Evolutionary conservation across 345 rosid genomes (phyloP), one percentile per base, ranked within the genome.

Genomic region (Gossypium ekmanianum): DNA sequence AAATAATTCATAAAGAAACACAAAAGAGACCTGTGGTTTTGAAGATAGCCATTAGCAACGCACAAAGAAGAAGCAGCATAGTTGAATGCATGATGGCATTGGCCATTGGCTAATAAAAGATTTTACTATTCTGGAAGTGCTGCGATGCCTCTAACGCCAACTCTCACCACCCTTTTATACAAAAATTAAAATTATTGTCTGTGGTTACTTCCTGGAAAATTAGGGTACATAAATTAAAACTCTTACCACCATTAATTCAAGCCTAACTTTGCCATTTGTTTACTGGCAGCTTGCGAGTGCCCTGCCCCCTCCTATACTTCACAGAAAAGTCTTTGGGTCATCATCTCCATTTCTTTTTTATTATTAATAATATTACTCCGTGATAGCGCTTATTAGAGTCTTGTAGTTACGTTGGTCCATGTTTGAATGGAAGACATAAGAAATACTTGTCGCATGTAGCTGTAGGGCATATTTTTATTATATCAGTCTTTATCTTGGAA

Each of bases 71-170:
- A 0, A 67, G 39, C 24, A 59, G 54, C 11, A 44, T 11, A 20
- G 18, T 67, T 11, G 71, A 67, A 45, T 22, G 71, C 71, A 45
- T 66, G 70, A 44, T 66, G 6, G 14, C 68, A 44, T 39, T 64
- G 7, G 24, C 47, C 24, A n/a, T 66, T 5, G 17, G 11, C 56
- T 5, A 34, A 34, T 34, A 34, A 34, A 34, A 34, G 7, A 54
- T 4, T 54, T 17, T 54, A 54, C 22, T n/a, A 54, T 1, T 34
- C 7, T 34, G 7, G 41, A 63, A 16, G 7, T 39, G 68, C 0
- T 7, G 10, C 12, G 11, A 29, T 62, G 67, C 24, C 24, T 34
- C 24, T 26, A 4, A 41, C 68, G 7, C 68, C 26, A 34, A 39
- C 9, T 34, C 48, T 34, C 4, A 34, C 7, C 6, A 16, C 16